A percentile compares a stretch with the other conserved stretches of the same genome.
These are phyloP conservation scores for Schizophyllum commune DNA, from an alignment of 1,284 basidiomycete genomes.

Conservation along the genomic window DNA sequence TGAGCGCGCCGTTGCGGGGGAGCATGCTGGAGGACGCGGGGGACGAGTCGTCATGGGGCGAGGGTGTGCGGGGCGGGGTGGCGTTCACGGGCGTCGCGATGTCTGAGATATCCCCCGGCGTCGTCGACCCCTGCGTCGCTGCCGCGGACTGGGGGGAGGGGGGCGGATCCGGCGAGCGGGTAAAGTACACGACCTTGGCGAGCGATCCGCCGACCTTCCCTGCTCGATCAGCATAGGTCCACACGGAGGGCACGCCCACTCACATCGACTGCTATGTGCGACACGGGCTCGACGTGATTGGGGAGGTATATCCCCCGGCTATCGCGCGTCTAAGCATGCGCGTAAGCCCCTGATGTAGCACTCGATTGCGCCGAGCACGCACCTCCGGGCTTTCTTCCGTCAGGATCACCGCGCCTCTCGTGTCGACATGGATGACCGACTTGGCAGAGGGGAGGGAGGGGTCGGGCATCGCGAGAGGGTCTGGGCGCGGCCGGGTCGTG, in stretches of 20 bases:
- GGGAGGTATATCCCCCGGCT: constrained; percentile 94
- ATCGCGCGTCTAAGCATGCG: constrained; percentile 65
- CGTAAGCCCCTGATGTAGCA: constrained; percentile 1
- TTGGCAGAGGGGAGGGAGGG: constrained; percentile 61
- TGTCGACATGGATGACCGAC: constrained; percentile 74
- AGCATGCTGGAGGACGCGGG: constrained; percentile 29
- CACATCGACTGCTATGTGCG: constrained; percentile 92
- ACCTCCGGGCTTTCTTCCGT: constrained; percentile 91
- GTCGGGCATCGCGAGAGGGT: constrained; percentile 20
- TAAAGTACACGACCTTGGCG: constrained; percentile 98
- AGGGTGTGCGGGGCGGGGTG: constrained; percentile 42
- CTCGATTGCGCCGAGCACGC: constrained; percentile 20
- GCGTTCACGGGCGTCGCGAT: constrained; percentile 23
- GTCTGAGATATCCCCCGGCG: constrained; percentile 4
- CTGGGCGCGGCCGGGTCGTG: constrained; percentile 8
- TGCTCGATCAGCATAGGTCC: not conserved
- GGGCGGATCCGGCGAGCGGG: constrained; percentile 77
- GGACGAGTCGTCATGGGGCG: constrained; percentile 31
- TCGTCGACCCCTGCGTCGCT: constrained; percentile 44
- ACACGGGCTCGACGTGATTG: constrained; percentile 94
- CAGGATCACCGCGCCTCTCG: constrained; percentile 82
- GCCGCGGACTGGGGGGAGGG: constrained; percentile 52
- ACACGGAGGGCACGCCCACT: constrained; percentile 28
- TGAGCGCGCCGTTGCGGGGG: constrained; percentile 66
- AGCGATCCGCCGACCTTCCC: constrained; percentile 90